Evolutionary conservation across 352 stramenopile species (phyloP).

Genomic region (Phytophthora fragariaefolia): DNA sequence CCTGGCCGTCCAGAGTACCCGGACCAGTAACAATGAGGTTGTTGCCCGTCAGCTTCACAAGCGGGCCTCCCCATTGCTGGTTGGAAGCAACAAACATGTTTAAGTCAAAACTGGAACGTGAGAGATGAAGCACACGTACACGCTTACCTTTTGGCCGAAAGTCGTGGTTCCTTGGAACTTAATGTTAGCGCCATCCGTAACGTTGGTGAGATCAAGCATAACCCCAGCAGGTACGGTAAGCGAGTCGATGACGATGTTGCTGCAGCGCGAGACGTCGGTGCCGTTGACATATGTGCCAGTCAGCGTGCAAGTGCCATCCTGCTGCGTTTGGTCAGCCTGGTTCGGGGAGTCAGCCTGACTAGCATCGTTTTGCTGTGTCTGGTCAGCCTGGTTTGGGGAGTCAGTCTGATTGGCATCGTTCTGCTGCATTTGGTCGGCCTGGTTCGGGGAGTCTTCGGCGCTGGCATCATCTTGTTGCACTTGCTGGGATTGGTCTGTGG

Average conservation of each 20-base stretch:
- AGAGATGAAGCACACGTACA: background rate
- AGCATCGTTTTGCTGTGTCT: background rate
- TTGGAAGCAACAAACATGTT: background rate
- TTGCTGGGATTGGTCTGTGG: background rate
- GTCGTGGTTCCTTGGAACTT: constrained; percentile 41
- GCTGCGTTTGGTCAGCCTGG: background rate
- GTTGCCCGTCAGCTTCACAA: constrained; percentile 27
- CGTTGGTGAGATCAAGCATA: constrained; percentile 39
- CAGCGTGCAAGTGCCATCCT: constrained; percentile 21
- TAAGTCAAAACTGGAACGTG: background rate
- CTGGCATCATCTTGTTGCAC: background rate
- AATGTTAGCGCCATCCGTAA: constrained; percentile 32
- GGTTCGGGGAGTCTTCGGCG: too few relatives aligned
- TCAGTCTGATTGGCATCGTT: constrained; percentile 4
- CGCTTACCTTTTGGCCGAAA: constrained; percentile 33
- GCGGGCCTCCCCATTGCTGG: constrained; percentile 31
- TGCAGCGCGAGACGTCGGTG: constrained; percentile 21
- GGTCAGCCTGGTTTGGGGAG: constrained; percentile 14
- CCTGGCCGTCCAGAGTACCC: constrained; percentile 36
- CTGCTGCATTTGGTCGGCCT: background rate
- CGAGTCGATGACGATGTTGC: constrained; percentile 27
- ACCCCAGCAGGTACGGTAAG: constrained; percentile 32
- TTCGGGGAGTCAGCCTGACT: background rate
- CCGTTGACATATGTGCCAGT: constrained; percentile 29
- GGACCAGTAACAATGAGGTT: constrained; percentile 25